phyloP scores from a whole-genome alignment of 371 early-diverging fungal species.

The Lichtheimia ramosa region DNA sequence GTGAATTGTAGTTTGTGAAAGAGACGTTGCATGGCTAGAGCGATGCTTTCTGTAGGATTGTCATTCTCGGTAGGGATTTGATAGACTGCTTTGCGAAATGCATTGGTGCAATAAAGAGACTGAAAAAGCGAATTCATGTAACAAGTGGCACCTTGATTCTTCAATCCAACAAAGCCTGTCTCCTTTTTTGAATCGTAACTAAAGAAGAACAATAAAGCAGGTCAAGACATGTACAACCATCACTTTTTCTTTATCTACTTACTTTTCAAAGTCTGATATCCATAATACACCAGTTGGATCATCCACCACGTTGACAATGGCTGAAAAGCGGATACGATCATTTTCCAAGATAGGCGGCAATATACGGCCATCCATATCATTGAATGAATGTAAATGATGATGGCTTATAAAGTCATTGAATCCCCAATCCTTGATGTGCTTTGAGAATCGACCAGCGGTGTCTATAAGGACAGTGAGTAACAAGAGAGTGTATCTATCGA shows the following conservation, averaged over 20 bases:
- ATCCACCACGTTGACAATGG: slow-evolving; percentile 63
- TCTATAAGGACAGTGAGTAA: slow-evolving; percentile 38
- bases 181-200: slow-evolving; percentile 87
- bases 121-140: slow-evolving; percentile 99
- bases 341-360: slow-evolving; percentile 11
- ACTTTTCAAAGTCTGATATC: slow-evolving; percentile 32
- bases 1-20: slow-evolving; percentile 88
- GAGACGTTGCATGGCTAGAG: slow-evolving; percentile 91
- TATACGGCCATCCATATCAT: slow-evolving; percentile 1
- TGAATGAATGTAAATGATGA: slow-evolving; percentile 21
- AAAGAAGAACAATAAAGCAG: neutral
- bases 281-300: slow-evolving; percentile 93
- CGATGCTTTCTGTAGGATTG: slow-evolving; percentile 82
- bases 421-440: slow-evolving; percentile 84
- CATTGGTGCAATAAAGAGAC: slow-evolving; percentile 94
- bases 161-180: slow-evolving; percentile 94
- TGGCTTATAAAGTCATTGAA: slow-evolving; percentile 70
- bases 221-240: slow-evolving; percentile 24
- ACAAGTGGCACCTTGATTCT: slow-evolving; percentile 99
- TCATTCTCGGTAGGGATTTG: slow-evolving; percentile 90
- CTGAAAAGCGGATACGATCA: slow-evolving; percentile 11
- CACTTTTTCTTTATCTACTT: slow-evolving; percentile 48
- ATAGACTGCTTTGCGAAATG: slow-evolving; percentile 90
- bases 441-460: slow-evolving; percentile 67
- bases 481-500: neutral